phyloP scores from a whole-genome alignment of 805 yeast genomes.

The Pichia californica region DNA sequence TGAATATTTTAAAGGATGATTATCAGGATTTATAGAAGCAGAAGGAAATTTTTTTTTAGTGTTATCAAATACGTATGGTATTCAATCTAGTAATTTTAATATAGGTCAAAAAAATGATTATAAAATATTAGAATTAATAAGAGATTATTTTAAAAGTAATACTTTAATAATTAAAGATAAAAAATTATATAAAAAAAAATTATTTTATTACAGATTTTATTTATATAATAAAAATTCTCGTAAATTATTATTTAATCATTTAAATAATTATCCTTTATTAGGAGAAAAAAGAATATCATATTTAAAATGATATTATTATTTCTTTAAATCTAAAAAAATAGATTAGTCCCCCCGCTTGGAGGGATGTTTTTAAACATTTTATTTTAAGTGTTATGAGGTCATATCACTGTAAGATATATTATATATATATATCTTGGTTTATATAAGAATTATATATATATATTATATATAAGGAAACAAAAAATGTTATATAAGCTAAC shows the following conservation, averaged over 20 bases:
- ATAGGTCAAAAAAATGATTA: slow-evolving; percentile 1
- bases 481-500: no score
- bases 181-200: no score
- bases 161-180: not conserved
- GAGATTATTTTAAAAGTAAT: not conserved
- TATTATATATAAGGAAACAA: no score
- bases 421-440: no score
- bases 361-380: no score
- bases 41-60: not conserved
- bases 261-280: slow-evolving; percentile 1
- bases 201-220: no score
- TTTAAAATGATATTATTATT: not conserved
- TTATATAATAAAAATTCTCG: no score
- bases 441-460: no score
- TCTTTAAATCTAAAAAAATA: not conserved
- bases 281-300: not conserved
- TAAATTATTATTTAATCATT: no score
- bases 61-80: no score
- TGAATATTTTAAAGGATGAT: slow-evolving; percentile 2
- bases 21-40: not conserved
- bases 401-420: not conserved
- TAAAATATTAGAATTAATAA: slow-evolving; percentile 1
- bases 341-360: no score
- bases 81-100: not conserved
- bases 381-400: slow-evolving; percentile 2